Base-by-base conservation (phyloP, 768 basidiomycete species). In the Cystofilobasidium macerans region DNA sequence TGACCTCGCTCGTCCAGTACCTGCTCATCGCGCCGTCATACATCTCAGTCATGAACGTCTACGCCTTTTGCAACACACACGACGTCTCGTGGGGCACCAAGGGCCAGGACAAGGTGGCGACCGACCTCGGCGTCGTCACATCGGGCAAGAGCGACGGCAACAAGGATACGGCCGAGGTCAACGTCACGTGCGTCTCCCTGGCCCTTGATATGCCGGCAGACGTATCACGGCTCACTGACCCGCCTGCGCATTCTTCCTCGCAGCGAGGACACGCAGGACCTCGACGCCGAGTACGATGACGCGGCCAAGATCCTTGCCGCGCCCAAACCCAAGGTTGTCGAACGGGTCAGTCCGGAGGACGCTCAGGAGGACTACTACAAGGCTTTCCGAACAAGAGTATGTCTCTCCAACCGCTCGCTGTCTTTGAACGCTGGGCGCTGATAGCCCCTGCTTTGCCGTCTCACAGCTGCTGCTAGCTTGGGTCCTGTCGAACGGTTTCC, bases 1-100 rank as follows among this genome's bases (percentile, higher is more conserved):
- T 99, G 72, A 97, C 95, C 0, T 89, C 87, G 7, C 93, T 98
- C 77, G 32, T 92, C n/a, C 57, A 92, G 74, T 94, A 93, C 73
- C 75, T 88, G 28, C 81, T 95, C 68, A 84, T 97, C 80, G 88
- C 91, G 0, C 94, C 94, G 3, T 90, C 90, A 0, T 97, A 93
- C 72, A 94, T 94, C 73, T 63, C 54, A n/a, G 67, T 68, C 54
- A 63, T 68, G 61, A 68, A 68, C 58, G 67, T 68, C 16, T 68
- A 68, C 62, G 67, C 67, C 20, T 68, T 63, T 57, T 62, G 67
- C 56, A 68, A 68, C 30, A 67, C 65, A n/a, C 58, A 62, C 47
- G 61, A 48, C 45, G 43, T 57, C 43, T 90, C 88, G 5, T 93
- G 92, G 92, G 91, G 92, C 42, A 98, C 89, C 5, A 98, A 94